Evolutionary conservation across 495 filamentous ascomycete species (phyloP).

Genomic region (Tetracladium marchalianum): DNA sequence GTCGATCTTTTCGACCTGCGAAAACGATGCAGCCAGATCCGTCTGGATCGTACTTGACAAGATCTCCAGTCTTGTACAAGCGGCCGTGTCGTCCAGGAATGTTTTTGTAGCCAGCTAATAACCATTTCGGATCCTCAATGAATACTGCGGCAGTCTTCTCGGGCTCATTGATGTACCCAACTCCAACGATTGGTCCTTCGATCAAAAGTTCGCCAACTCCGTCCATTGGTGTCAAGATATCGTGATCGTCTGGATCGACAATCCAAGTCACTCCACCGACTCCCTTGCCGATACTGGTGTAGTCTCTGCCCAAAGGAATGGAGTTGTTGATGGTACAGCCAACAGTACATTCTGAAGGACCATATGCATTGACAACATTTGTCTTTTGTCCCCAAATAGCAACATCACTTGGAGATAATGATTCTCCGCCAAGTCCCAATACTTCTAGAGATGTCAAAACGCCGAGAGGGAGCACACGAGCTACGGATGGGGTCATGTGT

Average conservation of each 20-base stretch:
- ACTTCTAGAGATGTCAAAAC: slow-evolving; percentile 33
- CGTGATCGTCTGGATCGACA: slow-evolving; percentile 41
- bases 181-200: slow-evolving; percentile 46
- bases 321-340: slow-evolving; percentile 20
- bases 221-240: slow-evolving; percentile 46
- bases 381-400: slow-evolving; percentile 44
- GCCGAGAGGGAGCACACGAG: slow-evolving; percentile 28
- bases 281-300: slow-evolving; percentile 20
- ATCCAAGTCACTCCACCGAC: slow-evolving; percentile 43
- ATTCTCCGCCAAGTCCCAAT: slow-evolving; percentile 44
- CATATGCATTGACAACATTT: slow-evolving; percentile 47
- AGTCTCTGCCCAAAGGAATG: slow-evolving; percentile 21
- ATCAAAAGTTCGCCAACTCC: slow-evolving; percentile 50
- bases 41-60: slow-evolving; percentile 20
- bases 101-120: slow-evolving; percentile 5
- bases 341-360: slow-evolving; percentile 33
- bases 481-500: slow-evolving; percentile 37
- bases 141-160: slow-evolving; percentile 19
- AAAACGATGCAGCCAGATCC: slow-evolving; percentile 27
- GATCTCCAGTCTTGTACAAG: slow-evolving; percentile 43
- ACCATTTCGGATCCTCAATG: slow-evolving; percentile 13
- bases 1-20: slow-evolving; percentile 21
- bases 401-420: slow-evolving; percentile 42
- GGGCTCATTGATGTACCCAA: slow-evolving; percentile 33
- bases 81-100: slow-evolving; percentile 35